Evolutionary conservation across 371 early-diverging fungal species (phyloP), one percentile per base, ranked within the genome.

Genomic region (Syncephalastrum monosporum): DNA sequence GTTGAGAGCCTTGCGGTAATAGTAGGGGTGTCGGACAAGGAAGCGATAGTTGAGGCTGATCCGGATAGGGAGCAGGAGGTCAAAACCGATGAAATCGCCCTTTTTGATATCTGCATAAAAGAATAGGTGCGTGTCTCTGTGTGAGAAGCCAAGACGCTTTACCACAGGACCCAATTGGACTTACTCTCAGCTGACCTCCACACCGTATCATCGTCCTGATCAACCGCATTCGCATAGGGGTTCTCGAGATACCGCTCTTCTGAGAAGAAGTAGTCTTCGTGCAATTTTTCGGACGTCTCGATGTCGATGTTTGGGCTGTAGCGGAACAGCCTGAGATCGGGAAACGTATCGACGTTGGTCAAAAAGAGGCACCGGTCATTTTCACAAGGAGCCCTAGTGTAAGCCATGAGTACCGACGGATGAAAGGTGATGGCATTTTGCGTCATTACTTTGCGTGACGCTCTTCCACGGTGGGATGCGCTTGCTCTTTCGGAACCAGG

Each of bases 51-150:
- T 68, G 3, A 82, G 52, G 4, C 74, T 72, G 13, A 71, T 77
- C 33, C 75, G 75, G 64, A 85, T 81, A 12, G 75, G 71, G 55
- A 82, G 67, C 29, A 86, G 44, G 61, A 86, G 60, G 64, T 86
- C 86, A 23, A 86, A 56, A 8, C 86, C 85, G 63, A 86, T 79
- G 55, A 80, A 86, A 47, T 86, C 86, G 6, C 81, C 84, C n/a
- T 55, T 54, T 25, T 59, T 60, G 59, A 77, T 75, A 52, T 65
- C 76, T 79, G 55, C 24, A 46, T 7, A 53, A 24, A 47, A 42
- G 7, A 27, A 27, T 42, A 19, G 16, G 10, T 7, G 44, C 15
- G 10, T 29, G 29, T 29, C 4, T 3, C 3, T 29, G 29, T 29
- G 29, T 29, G 5, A 15, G 5, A 24, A 59, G 58, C 1, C 44